Evolutionary conservation across 169 alveolate genomes (phyloP).

Genomic region (Eimeria praecox): DNA sequence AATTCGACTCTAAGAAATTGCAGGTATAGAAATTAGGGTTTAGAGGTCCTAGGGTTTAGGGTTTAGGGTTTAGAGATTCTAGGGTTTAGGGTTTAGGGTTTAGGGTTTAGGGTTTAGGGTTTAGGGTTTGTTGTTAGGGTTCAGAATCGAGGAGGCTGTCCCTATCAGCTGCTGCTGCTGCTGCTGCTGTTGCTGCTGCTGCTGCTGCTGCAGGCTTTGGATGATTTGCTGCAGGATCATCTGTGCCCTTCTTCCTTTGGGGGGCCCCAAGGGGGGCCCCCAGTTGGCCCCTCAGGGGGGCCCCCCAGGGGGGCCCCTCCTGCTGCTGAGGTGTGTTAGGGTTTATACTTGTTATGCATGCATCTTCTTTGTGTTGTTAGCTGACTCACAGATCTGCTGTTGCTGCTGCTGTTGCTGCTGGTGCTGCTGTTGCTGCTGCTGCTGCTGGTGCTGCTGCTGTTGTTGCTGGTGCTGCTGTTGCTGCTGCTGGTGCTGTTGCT

Average conservation of each 20-base stretch:
- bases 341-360: too few relatives aligned
- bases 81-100: slow-evolving; percentile 40
- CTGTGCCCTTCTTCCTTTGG: not conserved
- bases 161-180: not conserved
- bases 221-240: not conserved
- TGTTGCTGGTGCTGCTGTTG: not conserved
- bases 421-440: too few relatives aligned
- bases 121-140: not conserved
- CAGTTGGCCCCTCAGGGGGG: not conserved
- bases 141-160: not conserved
- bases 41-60: slow-evolving; percentile 25
- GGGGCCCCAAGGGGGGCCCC: slow-evolving; percentile 23
- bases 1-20: not conserved
- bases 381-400: too few relatives aligned
- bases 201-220: not conserved
- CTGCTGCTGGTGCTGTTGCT: not conserved
- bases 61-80: not conserved
- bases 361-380: too few relatives aligned
- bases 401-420: too few relatives aligned
- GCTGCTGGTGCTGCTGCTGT: not conserved
- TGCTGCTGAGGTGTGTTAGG: too few relatives aligned
- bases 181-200: slow-evolving; percentile 22
- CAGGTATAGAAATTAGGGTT: not conserved
- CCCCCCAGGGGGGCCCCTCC: not conserved
- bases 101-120: slow-evolving; percentile 28